phyloP scores from a whole-genome alignment of 164 flowering plant species.

The Echeveria elegans region DNA sequence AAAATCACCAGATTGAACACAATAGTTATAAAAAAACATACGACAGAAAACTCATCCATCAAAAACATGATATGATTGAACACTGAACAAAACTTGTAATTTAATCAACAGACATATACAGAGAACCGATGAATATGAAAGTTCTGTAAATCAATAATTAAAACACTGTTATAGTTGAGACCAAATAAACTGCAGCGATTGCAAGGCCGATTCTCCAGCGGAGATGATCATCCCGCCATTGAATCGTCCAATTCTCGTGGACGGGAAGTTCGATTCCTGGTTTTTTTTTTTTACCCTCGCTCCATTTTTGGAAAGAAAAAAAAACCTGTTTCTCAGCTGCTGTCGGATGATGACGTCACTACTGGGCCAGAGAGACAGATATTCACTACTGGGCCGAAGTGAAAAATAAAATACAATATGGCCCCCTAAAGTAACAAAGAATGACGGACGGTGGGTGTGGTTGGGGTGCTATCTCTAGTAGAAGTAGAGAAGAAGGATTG shows the following conservation, averaged over 20 bases:
- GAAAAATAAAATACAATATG: not conserved
- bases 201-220: not conserved
- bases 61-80: too few species aligned
- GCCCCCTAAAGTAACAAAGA: not conserved
- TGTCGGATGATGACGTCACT: not conserved
- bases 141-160: too few species aligned
- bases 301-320: constrained; percentile 3
- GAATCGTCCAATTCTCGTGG: not conserved
- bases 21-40: too few species aligned
- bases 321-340: not conserved
- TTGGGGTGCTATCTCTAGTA: not conserved
- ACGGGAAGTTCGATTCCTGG: not conserved
- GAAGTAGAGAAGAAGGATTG: not conserved
- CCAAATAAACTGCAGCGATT: not conserved
- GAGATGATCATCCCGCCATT: not conserved
- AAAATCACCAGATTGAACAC: too few species aligned
- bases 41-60: too few species aligned
- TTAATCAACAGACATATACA: too few species aligned
- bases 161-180: too few species aligned
- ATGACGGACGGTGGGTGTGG: not conserved
- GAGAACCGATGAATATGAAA: too few species aligned
- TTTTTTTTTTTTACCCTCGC: not conserved
- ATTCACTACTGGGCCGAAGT: not conserved
- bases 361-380: not conserved
- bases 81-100: too few species aligned